Evolutionary conservation across 768 basidiomycete species (phyloP).

Genomic region (Amanita subjunquillea): DNA sequence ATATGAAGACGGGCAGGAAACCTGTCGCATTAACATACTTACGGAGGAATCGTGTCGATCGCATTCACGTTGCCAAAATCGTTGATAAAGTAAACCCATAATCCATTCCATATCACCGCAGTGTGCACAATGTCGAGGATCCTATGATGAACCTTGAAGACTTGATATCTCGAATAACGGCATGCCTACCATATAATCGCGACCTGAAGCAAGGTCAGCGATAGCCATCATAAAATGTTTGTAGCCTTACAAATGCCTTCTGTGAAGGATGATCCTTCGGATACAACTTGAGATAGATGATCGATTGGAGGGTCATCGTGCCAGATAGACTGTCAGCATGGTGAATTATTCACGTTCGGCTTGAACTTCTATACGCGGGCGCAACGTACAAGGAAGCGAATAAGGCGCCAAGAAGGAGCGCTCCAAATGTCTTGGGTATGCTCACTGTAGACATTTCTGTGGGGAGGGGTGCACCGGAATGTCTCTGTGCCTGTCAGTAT

Average conservation of each 20-base stretch:
- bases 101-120: constrained; percentile 13
- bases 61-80: constrained; percentile 9
- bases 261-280: constrained; percentile 1
- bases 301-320: constrained; percentile 17
- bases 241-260: constrained; percentile 9
- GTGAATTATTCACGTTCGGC: not conserved
- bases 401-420: constrained; percentile 27
- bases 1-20: not conserved
- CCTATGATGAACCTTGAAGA: constrained; percentile 8
- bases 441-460: constrained; percentile 5
- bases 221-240: not conserved
- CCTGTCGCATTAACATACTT: not conserved
- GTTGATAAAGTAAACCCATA: constrained; percentile 18
- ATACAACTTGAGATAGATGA: constrained; percentile 13
- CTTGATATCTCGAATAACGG: not conserved
- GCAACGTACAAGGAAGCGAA: constrained; percentile 21
- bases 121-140: constrained; percentile 16
- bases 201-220: not conserved
- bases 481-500: not conserved
- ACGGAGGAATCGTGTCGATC: constrained; percentile 17
- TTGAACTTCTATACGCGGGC: not conserved
- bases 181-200: not conserved
- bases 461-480: no score
- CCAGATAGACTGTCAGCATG: constrained; percentile 19
- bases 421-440: constrained; percentile 25